These are phyloP conservation scores for Antitrichia curtipendula DNA, from an alignment of 225 moss, liverwort and hornwort species.

Conservation along the genomic window DNA sequence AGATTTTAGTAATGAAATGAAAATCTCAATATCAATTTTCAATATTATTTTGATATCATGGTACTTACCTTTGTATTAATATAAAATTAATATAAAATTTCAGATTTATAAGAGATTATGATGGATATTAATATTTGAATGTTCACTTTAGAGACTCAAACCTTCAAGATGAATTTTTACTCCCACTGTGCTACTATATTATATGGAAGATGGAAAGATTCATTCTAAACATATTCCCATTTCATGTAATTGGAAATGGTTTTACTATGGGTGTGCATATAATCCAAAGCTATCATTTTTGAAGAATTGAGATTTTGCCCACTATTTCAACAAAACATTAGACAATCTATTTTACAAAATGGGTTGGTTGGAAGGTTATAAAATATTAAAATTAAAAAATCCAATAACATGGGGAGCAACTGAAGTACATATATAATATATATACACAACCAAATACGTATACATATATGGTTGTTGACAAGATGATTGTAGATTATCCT, in stretches of 20 bases:
- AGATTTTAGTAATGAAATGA: too few relatives aligned
- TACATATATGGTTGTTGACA: neutral
- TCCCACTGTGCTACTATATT: neutral
- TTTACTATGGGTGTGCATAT: too few relatives aligned
- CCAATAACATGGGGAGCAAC: fast-evolving
- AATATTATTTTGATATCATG: neutral
- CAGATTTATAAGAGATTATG: neutral
- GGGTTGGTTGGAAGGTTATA: fast-evolving
- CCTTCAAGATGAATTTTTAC: neutral
- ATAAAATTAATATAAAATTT: neutral
- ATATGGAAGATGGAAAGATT: neutral
- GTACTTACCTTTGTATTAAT: too few relatives aligned
- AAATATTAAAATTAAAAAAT: neutral
- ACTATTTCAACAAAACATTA: neutral
- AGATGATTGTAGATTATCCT: neutral
- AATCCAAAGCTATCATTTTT: neutral
- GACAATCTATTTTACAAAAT: neutral
- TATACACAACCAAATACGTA: too few relatives aligned
- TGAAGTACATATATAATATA: neutral
- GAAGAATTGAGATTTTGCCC: neutral
- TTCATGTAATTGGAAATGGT: fast-evolving
- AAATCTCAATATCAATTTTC: neutral
- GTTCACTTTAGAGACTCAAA: neutral
- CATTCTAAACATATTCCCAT: neutral
- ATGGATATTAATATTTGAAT: neutral